Evolutionary conservation across 495 filamentous ascomycete genomes (phyloP).

Genomic region (Diplogelasinospora grovesii): DNA sequence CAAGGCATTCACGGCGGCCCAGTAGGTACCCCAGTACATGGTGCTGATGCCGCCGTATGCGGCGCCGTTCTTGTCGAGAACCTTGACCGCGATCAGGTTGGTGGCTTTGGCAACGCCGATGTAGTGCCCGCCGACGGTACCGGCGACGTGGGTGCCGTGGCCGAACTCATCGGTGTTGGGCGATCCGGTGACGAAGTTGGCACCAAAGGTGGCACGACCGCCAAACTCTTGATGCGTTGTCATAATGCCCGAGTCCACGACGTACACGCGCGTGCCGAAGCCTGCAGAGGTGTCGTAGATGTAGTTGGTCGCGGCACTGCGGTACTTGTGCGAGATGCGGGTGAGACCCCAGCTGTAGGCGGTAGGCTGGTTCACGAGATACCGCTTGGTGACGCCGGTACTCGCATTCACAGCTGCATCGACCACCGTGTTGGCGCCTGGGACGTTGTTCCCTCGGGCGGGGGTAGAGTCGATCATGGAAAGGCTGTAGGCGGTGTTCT

Average conservation of each 20-base stretch:
- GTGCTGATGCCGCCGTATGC: constrained; percentile 33
- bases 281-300: constrained; percentile 52
- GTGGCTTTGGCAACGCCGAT: constrained; percentile 60
- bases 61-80: constrained; percentile 46
- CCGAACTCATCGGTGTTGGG: constrained; percentile 29
- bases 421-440: no score
- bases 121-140: constrained; percentile 53
- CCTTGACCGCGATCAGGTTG: constrained; percentile 55
- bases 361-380: no score
- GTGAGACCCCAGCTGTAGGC: constrained; percentile 58
- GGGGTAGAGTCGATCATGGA: no score
- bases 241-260: constrained; percentile 53
- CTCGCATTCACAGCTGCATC: no score
- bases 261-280: constrained; percentile 46
- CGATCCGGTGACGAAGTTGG: constrained; percentile 20
- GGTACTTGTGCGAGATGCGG: constrained; percentile 49
- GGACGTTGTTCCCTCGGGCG: no score
- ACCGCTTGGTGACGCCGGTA: no score
- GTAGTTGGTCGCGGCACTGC: constrained; percentile 41
- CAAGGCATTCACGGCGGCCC: constrained; percentile 33
- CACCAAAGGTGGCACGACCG: constrained; percentile 40
- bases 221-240: constrained; percentile 44
- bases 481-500: no score
- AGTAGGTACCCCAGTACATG: constrained; percentile 44
- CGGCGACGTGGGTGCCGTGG: no score